Evolutionary conservation across 805 yeast genomes (phyloP), one percentile per base, ranked within the genome.

Genomic region (Metschnikowia cerradonensis): DNA sequence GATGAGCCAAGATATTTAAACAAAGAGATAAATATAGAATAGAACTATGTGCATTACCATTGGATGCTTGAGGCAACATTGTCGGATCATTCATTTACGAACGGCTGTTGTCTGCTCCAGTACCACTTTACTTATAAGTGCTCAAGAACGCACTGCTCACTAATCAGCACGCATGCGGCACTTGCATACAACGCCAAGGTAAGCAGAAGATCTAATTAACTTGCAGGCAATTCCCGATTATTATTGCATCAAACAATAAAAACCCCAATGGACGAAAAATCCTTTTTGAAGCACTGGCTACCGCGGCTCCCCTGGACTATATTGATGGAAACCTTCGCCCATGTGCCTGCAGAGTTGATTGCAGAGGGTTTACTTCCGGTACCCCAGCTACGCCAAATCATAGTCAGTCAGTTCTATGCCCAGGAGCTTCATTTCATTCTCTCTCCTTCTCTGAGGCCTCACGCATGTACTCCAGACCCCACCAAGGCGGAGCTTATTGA

Each of bases 371-470:
- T 58, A 14, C 45, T 56, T 19, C 31, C 43, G 15, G 58, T 52
- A 8, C 61, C 61, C 11, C 41, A 44, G 17, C 50, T 69, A 4
- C 59, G 72, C 40, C 45, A 48, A 3, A 45, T 64, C 22, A 56
- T 71, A 31, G 55, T 66, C 14, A 59, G 62, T 4, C 58, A 59
- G 15, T 67, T 59, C 54, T 72, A 60, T 56, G 34, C 56, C 45
- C 60, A 61, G 41, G 75, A 71, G 37, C 23, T 71, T 6, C 75
- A 70, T 48, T 64, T 71, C 26, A 56, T 68, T 2, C 54, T 71
- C 10, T 57, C 68, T 8, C 75, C 75, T 2, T 59, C 67, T 1
- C 57, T 56, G 17, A 49, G 67, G 11, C 69, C 67, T 2, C 59
- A 57, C 31, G 40, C 38, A 19, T 57, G 60, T 41, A 36, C 47